Conservation (phyloP, 2,329 filamentous ascomycete genomes). For the Fusarium luffae region DNA sequence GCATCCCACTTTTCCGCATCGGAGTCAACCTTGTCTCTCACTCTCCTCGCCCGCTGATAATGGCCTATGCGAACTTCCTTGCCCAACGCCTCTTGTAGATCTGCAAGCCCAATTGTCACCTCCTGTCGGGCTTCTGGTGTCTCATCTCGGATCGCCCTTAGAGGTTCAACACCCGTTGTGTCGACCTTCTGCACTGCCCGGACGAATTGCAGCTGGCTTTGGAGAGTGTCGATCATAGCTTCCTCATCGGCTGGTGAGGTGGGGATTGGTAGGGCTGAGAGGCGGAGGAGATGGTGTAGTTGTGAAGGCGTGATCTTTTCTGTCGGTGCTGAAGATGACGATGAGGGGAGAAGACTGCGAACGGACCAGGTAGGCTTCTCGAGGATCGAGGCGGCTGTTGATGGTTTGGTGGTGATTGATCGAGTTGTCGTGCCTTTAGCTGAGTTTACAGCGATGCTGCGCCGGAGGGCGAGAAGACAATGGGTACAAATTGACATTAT, state of each 20-base stretch:
- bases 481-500: conserved; percentile 48
- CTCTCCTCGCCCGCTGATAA: conserved; percentile 57
- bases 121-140: conserved; percentile 70
- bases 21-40: conserved; percentile 52
- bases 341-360: conserved; percentile 72
- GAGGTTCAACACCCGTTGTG: conserved; percentile 76
- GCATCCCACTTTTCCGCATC: conserved; percentile 76
- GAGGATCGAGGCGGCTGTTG: conserved; percentile 60
- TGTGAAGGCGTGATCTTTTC: conserved; percentile 71
- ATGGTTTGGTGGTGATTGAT: conserved; percentile 18
- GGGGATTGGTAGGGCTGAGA: conserved; percentile 87
- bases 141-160: conserved; percentile 86
- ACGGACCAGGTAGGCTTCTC: conserved; percentile 86
- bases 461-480: conserved; percentile 47
- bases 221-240: conserved; percentile 78
- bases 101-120: conserved; percentile 67
- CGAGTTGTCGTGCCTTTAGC: conserved; percentile 10
- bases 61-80: conserved; percentile 72
- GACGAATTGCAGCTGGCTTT: conserved; percentile 91
- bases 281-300: conserved; percentile 84
- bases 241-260: conserved; percentile 69
- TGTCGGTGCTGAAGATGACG: conserved; percentile 43
- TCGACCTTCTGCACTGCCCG: conserved; percentile 83
- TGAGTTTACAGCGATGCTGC: conserved; percentile 18
- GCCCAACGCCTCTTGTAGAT: conserved; percentile 65